phyloP scores from a whole-genome alignment of 345 rosid genomes.

The Eucalyptus urophylla region DNA sequence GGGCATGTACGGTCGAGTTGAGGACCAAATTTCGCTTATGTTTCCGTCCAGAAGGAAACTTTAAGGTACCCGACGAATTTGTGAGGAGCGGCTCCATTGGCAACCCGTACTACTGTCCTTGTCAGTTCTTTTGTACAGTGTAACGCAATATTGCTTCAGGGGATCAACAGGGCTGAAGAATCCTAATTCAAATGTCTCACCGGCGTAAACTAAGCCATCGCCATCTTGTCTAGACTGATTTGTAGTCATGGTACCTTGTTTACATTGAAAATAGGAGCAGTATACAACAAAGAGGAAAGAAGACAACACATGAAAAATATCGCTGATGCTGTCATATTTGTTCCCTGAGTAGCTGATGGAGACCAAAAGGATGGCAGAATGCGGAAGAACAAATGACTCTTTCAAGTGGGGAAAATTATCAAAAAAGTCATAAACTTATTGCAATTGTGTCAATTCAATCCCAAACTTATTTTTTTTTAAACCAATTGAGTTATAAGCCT shows the following conservation, averaged over 20 bases:
- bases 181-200: slow-evolving; percentile 4
- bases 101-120: neutral
- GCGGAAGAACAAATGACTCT: neutral
- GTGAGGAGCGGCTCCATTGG: neutral
- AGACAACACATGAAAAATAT: neutral
- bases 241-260: neutral
- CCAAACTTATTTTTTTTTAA: too few species aligned
- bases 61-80: neutral
- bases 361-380: neutral
- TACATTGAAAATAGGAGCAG: neutral
- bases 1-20: too few species aligned
- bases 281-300: neutral
- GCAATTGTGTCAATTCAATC: too few species aligned
- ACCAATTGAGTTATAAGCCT: too few species aligned
- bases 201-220: neutral
- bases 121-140: neutral
- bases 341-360: slow-evolving; percentile 5
- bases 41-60: neutral
- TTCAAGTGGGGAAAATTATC: too few species aligned
- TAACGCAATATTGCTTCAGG: neutral
- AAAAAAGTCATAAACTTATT: too few species aligned
- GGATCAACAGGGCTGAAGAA: neutral
- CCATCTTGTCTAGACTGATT: neutral
- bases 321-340: neutral
- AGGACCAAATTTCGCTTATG: too few species aligned